These are phyloP conservation scores for Candida dubliniensis DNA, from an alignment of 1,139 yeast species.

Conservation along the genomic window DNA sequence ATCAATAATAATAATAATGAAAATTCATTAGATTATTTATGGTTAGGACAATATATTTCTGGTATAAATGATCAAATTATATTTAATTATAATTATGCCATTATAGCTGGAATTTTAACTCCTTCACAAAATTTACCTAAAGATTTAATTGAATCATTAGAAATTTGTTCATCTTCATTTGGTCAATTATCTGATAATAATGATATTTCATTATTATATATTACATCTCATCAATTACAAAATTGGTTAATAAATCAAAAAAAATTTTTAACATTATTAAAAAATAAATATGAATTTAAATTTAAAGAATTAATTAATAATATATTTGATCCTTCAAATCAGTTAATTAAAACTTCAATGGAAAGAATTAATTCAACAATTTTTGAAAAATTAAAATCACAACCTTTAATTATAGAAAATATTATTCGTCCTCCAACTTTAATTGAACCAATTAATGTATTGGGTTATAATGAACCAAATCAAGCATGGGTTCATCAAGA, in stretches of 20 bases:
- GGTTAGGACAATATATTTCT: conserved; percentile 38
- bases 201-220: conserved; percentile 26
- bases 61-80: conserved; percentile 23
- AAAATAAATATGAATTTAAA: conserved; percentile 17
- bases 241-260: conserved; percentile 23
- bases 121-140: conserved; percentile 25
- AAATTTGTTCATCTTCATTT: conserved; percentile 43
- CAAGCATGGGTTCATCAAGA: conserved; percentile 24
- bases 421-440: conserved; percentile 26
- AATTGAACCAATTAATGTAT: conserved; percentile 15
- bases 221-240: conserved; percentile 38
- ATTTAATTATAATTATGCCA: conserved; percentile 30
- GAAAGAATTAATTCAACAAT: conserved; percentile 8
- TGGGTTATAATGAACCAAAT: conserved; percentile 24
- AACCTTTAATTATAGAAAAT: conserved; percentile 23
- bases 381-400: conserved; percentile 15
- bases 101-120: conserved; percentile 34
- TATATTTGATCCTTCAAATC: conserved; percentile 13
- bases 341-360: conserved; percentile 6
- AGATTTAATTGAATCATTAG: conserved; percentile 25
- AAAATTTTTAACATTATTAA: conserved; percentile 15
- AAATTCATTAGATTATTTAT: conserved; percentile 27
- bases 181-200: conserved; percentile 32
- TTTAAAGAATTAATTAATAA: conserved; percentile 10
- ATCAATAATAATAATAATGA: conserved; percentile 5